A percentile compares a stretch with the other conserved stretches of the same genome.
Evolutionary conservation across 2,329 filamentous ascomycete genomes (phyloP).

Genomic region (Xylariomycetidae sp.): DNA sequence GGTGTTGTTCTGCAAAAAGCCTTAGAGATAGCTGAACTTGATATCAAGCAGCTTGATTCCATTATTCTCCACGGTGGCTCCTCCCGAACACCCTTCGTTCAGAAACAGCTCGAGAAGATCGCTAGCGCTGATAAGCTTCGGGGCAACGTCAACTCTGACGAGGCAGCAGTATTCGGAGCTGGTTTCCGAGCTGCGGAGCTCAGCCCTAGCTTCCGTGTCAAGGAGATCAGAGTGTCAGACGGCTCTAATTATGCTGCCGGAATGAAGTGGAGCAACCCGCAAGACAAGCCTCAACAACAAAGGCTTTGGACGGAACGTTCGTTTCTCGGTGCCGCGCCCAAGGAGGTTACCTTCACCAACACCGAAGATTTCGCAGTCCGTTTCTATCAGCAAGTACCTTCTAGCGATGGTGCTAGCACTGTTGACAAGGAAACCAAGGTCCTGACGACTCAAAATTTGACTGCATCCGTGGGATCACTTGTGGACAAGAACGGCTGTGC

Average conservation of each 20-base stretch:
- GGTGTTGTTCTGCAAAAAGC: constrained; percentile 67
- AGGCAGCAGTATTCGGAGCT: constrained; percentile 92
- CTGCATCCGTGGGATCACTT: constrained; percentile 71
- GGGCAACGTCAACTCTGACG: constrained; percentile 93
- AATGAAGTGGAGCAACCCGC: constrained; percentile 67
- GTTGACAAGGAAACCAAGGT: constrained; percentile 58
- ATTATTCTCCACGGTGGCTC: constrained; percentile 91
- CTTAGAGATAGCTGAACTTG: constrained; percentile 67
- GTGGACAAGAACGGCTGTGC: constrained; percentile 75
- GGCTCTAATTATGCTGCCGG: constrained; percentile 67
- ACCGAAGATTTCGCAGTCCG: constrained; percentile 74
- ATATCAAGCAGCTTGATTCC: constrained; percentile 74
- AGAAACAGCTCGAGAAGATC: constrained; percentile 76
- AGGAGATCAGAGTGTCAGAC: constrained; percentile 87
- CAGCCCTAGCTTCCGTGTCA: constrained; percentile 94
- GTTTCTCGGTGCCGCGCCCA: constrained; percentile 67
- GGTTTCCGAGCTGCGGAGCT: constrained; percentile 90
- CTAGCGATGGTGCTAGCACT: constrained; percentile 35
- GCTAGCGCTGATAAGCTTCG: constrained; percentile 76
- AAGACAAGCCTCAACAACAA: constrained; percentile 70
- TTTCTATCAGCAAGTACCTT: constrained; percentile 69
- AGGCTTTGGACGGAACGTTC: constrained; percentile 79
- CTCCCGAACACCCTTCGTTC: constrained; percentile 88
- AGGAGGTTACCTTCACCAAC: constrained; percentile 81
- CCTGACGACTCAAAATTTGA: constrained; percentile 79